A percentile compares a stretch with the other conserved stretches of the same genome.
These are phyloP conservation scores for Carpinus viminea DNA, from an alignment of 306 rosid genomes.

Conservation along the genomic window DNA sequence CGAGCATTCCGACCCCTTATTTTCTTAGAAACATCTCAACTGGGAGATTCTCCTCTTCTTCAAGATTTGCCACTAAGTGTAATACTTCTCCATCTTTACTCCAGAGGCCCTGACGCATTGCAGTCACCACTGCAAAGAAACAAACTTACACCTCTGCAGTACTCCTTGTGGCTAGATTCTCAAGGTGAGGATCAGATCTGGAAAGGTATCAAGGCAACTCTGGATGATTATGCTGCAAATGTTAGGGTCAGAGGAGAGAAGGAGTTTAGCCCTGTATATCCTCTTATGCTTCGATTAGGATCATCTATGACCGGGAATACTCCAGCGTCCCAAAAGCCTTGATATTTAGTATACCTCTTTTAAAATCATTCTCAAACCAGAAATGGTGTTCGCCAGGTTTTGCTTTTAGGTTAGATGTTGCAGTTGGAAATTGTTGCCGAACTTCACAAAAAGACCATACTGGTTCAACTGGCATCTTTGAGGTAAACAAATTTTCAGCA, in stretches of 20 bases:
- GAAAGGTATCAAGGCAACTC: slow-evolving; percentile 92
- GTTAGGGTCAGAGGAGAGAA: slow-evolving; percentile 90
- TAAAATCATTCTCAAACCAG: slow-evolving; percentile 28
- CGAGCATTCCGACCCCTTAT: slow-evolving; percentile 95
- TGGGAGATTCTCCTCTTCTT: slow-evolving; percentile 85
- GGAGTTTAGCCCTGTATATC: slow-evolving; percentile 93
- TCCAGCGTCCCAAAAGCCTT: slow-evolving; percentile 44
- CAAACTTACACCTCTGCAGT: slow-evolving; percentile 78
- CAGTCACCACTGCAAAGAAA: slow-evolving; percentile 93
- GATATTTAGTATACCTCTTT: slow-evolving; percentile 34
- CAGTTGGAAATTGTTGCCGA: slow-evolving; percentile 33
- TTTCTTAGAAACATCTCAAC: slow-evolving; percentile 93
- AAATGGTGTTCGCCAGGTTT: slow-evolving; percentile 7
- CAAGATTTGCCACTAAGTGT: slow-evolving; percentile 91
- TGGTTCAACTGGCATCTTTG: slow-evolving; percentile 31
- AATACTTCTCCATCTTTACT: slow-evolving; percentile 88
- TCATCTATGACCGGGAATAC: slow-evolving; percentile 62
- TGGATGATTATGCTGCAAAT: slow-evolving; percentile 84
- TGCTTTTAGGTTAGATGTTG: slow-evolving; percentile 22
- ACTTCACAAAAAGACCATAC: slow-evolving; percentile 17
- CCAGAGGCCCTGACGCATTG: slow-evolving; percentile 88
- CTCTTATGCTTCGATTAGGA: slow-evolving; percentile 90
- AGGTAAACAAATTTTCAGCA: slow-evolving; percentile 19
- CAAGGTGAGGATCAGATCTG: slow-evolving; percentile 97
- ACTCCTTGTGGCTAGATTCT: slow-evolving; percentile 96